Percentiles rank a stretch among this genome's conserved stretches.
These are phyloP conservation scores for Botrytis medusae DNA, from an alignment of 2,329 filamentous ascomycete species.

Conservation along the genomic window DNA sequence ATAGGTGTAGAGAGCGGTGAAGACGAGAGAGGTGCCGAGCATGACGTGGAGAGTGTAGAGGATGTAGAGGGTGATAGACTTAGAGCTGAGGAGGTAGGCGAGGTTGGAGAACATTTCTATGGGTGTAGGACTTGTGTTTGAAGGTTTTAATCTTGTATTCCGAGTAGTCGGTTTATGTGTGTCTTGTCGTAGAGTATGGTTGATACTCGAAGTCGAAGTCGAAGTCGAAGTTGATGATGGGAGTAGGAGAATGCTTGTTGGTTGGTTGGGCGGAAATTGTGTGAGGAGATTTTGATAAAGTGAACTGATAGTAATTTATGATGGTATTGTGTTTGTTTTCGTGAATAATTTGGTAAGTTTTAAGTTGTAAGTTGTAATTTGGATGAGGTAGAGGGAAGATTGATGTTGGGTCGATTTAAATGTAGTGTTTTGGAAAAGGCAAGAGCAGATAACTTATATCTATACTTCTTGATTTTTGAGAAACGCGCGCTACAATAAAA, in stretches of 20 bases:
- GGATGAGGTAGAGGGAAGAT: neutral
- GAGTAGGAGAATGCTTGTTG: neutral
- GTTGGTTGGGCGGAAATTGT: neutral
- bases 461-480: neutral
- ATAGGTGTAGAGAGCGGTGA: slow-evolving; percentile 18
- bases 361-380: neutral
- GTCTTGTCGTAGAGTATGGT: neutral
- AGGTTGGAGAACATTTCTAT: slow-evolving; percentile 15
- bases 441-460: slow-evolving; percentile 10
- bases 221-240: neutral
- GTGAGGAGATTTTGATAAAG: neutral
- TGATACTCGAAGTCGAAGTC: neutral
- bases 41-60: slow-evolving; percentile 21
- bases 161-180: neutral
- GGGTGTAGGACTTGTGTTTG: neutral
- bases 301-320: slow-evolving; percentile 12
- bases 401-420: neutral
- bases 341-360: neutral
- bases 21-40: slow-evolving; percentile 20
- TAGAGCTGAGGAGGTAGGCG: slow-evolving; percentile 20
- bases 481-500: neutral
- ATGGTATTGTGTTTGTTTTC: neutral
- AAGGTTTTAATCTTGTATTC: neutral
- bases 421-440: neutral
- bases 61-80: slow-evolving; percentile 19